Evolutionary conservation across 129 eudicot genomes (phyloP), one percentile per base, ranked within the genome.

Genomic region (Erigeron canadensis): DNA sequence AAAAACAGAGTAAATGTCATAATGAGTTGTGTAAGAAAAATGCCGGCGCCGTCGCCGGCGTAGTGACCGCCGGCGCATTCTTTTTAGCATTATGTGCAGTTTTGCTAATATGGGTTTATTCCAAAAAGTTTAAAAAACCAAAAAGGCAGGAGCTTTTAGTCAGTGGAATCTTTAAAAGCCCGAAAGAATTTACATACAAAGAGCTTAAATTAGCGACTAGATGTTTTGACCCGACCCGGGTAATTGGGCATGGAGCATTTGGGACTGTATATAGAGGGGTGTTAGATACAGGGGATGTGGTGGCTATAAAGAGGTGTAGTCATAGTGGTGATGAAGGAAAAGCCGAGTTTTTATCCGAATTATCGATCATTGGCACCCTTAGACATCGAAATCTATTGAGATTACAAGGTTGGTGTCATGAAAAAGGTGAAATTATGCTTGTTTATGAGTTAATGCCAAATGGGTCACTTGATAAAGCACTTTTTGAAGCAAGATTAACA

Each of bases 371-470:
- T 16, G 98, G 95, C n/a, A 79, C 98, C 1, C 91, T 92, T 37
- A 80, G 98, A 67, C 98, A 92, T 43, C 81, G 96, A 34, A 92
- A 92, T 76, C 87, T 92, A 45, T 83, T 92, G 59, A 80, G 91
- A 63, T 84, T 92, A 16, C 91, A 82, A 82, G 98, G 98, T 5
- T 92, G 95, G 91, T 92, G 98, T 50, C 96, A 92, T 23, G 95
- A 92, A 72, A 92, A 85, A 69, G 98, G 96, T 7, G 98, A 92
- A 41, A 84, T 87, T 60, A 73, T 92, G 79, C 74, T 92, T 34
- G 86, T 92, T 13, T 92, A 92, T 65, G 98, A 92, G 42, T 73
- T 86, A 2, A 92, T 92, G 98, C 85, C 98, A 41, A 92, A 92
- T 83, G 96, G 98, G 74, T 86, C 95, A 45, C 84, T 92, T 15